Evolutionary conservation across 2,329 filamentous ascomycete genomes (phyloP).

Genomic region (Aspergillus sp.): DNA sequence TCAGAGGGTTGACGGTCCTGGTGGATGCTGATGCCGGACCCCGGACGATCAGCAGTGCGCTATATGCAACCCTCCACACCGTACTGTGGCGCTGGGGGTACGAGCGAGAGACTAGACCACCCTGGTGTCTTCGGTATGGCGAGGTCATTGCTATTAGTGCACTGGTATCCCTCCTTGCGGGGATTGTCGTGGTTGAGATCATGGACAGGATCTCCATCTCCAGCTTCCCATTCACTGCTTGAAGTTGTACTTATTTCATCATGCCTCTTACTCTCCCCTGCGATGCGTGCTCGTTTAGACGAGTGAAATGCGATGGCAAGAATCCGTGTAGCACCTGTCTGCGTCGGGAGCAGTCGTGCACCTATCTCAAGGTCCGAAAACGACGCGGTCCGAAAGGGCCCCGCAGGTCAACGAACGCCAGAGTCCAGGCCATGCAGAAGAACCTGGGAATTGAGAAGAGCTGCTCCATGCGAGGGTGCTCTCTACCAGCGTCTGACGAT

Average conservation of each 20-base stretch:
- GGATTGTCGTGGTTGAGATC: background rate
- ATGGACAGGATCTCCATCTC: background rate
- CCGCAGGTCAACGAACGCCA: constrained; percentile 3
- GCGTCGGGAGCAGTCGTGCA: constrained; percentile 8
- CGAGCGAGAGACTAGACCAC: background rate
- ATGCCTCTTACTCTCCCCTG: constrained; percentile 9
- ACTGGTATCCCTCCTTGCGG: background rate
- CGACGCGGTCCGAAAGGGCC: constrained; percentile 11
- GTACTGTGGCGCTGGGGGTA: constrained; percentile 1
- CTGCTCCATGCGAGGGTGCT: constrained; percentile 3
- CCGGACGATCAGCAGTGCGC: constrained; percentile 1
- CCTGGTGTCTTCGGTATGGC: background rate
- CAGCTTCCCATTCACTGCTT: background rate
- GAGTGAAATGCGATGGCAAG: constrained; percentile 12
- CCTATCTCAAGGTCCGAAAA: constrained; percentile 11
- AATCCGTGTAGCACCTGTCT: constrained; percentile 11
- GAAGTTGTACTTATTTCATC: background rate
- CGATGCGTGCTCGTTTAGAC: constrained; percentile 9
- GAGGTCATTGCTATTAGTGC: background rate
- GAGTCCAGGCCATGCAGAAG: constrained; percentile 8
- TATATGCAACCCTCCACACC: constrained; percentile 1
- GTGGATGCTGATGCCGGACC: background rate
- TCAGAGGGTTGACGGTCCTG: background rate
- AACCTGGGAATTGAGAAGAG: constrained; percentile 4
- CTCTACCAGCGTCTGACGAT: background rate